Conservation (phyloP, 2,329 filamentous ascomycete genomes). For the Fusarium luffae region DNA sequence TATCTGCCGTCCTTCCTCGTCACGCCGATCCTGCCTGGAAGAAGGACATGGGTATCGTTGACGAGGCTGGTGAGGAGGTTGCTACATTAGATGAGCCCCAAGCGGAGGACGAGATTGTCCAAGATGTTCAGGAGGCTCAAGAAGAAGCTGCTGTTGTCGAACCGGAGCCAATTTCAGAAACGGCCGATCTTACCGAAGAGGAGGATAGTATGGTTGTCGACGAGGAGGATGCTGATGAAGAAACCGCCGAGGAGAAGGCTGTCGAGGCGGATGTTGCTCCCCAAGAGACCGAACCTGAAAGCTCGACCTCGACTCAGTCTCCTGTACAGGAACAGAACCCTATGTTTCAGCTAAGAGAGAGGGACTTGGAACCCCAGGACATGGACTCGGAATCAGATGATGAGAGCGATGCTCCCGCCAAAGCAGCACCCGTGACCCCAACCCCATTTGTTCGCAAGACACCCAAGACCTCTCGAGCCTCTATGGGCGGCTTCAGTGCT, state of each 20-base stretch:
- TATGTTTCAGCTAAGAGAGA: constrained; percentile 57
- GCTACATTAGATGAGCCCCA: constrained; percentile 3
- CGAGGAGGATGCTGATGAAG: constrained; percentile 31
- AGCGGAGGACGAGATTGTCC: neutral
- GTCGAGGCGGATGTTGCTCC: constrained; percentile 23
- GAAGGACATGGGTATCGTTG: constrained; percentile 49
- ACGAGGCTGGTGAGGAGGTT: constrained; percentile 41
- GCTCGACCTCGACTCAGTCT: constrained; percentile 22
- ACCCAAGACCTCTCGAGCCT: constrained; percentile 45
- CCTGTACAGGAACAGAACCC: constrained; percentile 37
- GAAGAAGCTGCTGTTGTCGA: constrained; percentile 5
- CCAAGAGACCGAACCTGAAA: constrained; percentile 10
- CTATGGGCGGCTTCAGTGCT: constrained; percentile 68
- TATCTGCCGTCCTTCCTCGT: constrained; percentile 59
- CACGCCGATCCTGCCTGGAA: constrained; percentile 54
- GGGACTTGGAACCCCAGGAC: constrained; percentile 58
- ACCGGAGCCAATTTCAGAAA: neutral
- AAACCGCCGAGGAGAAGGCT: neutral
- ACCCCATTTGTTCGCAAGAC: constrained; percentile 48
- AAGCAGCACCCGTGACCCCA: constrained; percentile 56
- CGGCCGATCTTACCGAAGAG: constrained; percentile 28
- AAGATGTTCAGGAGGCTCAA: neutral
- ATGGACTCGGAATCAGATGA: constrained; percentile 67
- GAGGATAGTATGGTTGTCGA: constrained; percentile 44
- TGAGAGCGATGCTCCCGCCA: constrained; percentile 52